Percentiles rank a stretch among this genome's conserved stretches.
Evolutionary conservation across 208 protist species (phyloP).

Genomic region (Acanthamoeba culbertsoni): DNA sequence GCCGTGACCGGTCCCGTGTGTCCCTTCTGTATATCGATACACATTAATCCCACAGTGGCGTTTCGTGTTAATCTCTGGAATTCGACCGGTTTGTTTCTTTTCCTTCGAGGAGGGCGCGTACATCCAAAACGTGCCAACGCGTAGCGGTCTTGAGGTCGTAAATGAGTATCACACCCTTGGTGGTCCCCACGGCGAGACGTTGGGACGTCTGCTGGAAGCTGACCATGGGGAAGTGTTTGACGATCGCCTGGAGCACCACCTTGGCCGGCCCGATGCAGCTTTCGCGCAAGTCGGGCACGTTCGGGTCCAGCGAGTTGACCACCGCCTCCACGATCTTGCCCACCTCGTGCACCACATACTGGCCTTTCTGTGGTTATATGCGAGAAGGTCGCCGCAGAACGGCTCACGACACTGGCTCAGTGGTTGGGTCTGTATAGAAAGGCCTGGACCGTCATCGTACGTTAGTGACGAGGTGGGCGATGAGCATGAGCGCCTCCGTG

Average conservation of each 20-base stretch:
- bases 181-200: slow-evolving; percentile 77
- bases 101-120: neutral
- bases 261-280: slow-evolving; percentile 73
- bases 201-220: slow-evolving; percentile 78
- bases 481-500: neutral
- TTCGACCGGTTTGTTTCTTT: too few species aligned
- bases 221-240: slow-evolving; percentile 80
- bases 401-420: too few species aligned
- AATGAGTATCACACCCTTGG: slow-evolving; percentile 75
- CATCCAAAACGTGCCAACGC: slow-evolving; percentile 74
- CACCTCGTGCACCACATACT: neutral
- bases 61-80: too few species aligned
- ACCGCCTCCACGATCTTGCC: slow-evolving; percentile 69
- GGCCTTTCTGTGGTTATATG: neutral
- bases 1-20: slow-evolving; percentile 61
- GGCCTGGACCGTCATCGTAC: too few species aligned
- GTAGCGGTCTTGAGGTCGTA: slow-evolving; percentile 83
- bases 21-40: slow-evolving; percentile 47
- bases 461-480: neutral
- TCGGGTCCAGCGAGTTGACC: slow-evolving; percentile 75
- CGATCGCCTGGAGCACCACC: slow-evolving; percentile 77
- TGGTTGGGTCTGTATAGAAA: too few species aligned
- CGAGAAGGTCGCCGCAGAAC: too few species aligned
- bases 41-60: too few species aligned
- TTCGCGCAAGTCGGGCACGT: slow-evolving; percentile 75